These are phyloP conservation scores for Mortierella sp. DNA, from an alignment of 371 early-diverging fungal genomes.

Conservation along the genomic window DNA sequence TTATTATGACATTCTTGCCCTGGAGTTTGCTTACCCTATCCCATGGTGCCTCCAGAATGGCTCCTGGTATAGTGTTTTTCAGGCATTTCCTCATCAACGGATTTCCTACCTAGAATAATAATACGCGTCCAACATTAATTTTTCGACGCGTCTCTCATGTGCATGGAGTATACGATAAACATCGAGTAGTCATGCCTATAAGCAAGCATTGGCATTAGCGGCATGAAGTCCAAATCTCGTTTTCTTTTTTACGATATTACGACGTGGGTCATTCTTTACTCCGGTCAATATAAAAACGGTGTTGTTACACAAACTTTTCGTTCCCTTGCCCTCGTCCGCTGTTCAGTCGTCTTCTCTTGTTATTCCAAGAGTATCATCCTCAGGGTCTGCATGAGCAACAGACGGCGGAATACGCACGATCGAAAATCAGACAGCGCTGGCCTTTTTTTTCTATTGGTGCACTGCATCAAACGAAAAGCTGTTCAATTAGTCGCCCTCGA, in stretches of 20 bases:
- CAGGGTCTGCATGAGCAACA: background rate
- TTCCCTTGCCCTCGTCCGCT: slow-evolving; percentile 25
- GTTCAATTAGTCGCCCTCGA: too few species aligned
- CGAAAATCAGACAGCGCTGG: background rate
- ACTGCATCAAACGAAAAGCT: too few species aligned
- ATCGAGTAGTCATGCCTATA: slow-evolving; percentile 1
- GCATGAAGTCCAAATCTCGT: slow-evolving; percentile 1
- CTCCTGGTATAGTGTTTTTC: too few species aligned
- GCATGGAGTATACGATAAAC: background rate
- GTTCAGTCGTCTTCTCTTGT: background rate
- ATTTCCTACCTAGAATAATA: too few species aligned
- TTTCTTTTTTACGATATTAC: slow-evolving; percentile 5
- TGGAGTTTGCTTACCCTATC: too few species aligned
- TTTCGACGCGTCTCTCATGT: too few species aligned
- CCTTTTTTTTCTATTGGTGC: too few species aligned
- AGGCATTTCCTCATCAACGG: too few species aligned
- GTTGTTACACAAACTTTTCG: slow-evolving; percentile 36
- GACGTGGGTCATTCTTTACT: slow-evolving; percentile 45
- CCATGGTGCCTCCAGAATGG: too few species aligned
- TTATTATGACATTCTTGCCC: too few species aligned
- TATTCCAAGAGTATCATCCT: too few species aligned
- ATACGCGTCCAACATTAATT: too few species aligned
- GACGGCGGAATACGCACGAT: background rate
- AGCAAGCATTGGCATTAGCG: slow-evolving; percentile 1
- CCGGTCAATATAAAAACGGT: slow-evolving; percentile 38